These are phyloP conservation scores for Sarocladium oryzae DNA, from an alignment of 2,329 filamentous ascomycete species.

Conservation along the genomic window DNA sequence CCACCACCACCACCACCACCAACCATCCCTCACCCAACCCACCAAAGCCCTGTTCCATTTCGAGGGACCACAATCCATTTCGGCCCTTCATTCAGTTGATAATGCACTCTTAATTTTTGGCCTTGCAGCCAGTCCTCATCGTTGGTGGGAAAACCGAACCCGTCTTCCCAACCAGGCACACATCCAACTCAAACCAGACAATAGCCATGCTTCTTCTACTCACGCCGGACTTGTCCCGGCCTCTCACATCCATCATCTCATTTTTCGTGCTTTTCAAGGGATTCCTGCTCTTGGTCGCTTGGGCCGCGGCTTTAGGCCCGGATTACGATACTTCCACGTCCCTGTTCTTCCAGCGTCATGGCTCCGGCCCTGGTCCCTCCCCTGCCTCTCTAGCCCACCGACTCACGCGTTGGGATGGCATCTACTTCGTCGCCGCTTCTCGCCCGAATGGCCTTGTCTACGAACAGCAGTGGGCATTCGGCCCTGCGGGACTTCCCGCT, in stretches of 20 bases:
- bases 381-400: conserved; percentile 37
- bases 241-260: conserved; percentile 7
- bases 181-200: not conserved
- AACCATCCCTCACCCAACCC: too few species aligned
- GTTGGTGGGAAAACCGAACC: conserved; percentile 7
- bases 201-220: not conserved
- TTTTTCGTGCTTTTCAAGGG: conserved; percentile 48
- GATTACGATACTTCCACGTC: conserved; percentile 76
- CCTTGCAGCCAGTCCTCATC: not conserved
- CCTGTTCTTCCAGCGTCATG: conserved; percentile 31
- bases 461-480: conserved; percentile 86
- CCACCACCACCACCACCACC: not conserved
- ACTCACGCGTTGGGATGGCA: conserved; percentile 72
- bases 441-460: conserved; percentile 55
- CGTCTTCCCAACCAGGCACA: not conserved
- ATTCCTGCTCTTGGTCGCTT: conserved; percentile 56
- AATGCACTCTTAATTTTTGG: not conserved
- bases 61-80: too few species aligned
- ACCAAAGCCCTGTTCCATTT: too few species aligned
- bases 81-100: not conserved
- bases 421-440: conserved; percentile 65
- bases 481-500: conserved; percentile 37
- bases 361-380: conserved; percentile 26
- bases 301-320: conserved; percentile 43
- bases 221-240: not conserved